Evolutionary conservation across 148 eudicot genomes (phyloP).

Genomic region (Amaranthus hypochondriacus): DNA sequence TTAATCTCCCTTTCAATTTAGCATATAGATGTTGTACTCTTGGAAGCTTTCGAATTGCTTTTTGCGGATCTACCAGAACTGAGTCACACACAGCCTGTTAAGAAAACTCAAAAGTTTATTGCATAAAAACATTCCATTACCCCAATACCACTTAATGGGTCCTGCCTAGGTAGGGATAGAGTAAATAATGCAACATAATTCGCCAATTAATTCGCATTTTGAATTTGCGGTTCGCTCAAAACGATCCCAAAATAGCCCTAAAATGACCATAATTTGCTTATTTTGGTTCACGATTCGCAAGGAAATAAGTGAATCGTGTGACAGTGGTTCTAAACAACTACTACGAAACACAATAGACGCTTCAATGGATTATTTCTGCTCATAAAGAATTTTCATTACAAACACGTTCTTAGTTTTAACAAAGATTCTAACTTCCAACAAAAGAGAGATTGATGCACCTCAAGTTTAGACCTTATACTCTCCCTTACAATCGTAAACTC

Average conservation of each 20-base stretch:
- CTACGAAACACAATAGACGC: neutral
- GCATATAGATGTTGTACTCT: constrained; percentile 95
- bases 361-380: neutral
- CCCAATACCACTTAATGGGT: too few species aligned
- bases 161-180: too few species aligned
- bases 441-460: constrained; percentile 42
- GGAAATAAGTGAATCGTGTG: too few species aligned
- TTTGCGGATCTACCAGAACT: constrained; percentile 68
- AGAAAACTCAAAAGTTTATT: neutral
- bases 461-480: constrained; percentile 72
- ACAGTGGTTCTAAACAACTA: too few species aligned
- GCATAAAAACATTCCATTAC: neutral
- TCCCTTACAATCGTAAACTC: constrained; percentile 91
- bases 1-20: constrained; percentile 57
- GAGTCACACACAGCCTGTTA: constrained; percentile 58
- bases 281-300: too few species aligned
- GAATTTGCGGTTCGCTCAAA: too few species aligned
- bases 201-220: too few species aligned
- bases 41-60: constrained; percentile 79
- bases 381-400: neutral
- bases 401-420: neutral
- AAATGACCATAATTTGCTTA: too few species aligned
- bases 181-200: neutral
- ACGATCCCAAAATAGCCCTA: too few species aligned
- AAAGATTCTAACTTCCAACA: neutral